Evolutionary conservation across 345 rosid genomes (phyloP).

Genomic region (Dipteronia sinensis): DNA sequence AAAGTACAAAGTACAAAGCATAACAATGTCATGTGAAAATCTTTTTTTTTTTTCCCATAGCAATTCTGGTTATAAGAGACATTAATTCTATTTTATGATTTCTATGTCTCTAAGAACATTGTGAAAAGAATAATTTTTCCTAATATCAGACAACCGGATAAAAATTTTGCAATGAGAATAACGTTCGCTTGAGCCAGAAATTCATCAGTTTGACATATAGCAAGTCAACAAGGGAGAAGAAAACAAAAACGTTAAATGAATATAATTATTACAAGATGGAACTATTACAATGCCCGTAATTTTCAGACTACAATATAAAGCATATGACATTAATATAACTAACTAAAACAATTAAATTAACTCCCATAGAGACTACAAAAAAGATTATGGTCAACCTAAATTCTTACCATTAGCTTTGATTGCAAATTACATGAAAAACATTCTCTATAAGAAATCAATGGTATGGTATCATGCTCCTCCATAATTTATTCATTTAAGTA

Average conservation of each 20-base stretch:
- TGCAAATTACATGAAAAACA: background rate
- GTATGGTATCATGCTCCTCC: background rate
- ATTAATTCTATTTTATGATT: background rate
- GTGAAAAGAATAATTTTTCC: background rate
- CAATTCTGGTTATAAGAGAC: background rate
- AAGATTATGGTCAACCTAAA: background rate
- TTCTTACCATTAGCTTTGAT: background rate
- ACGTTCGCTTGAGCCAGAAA: background rate
- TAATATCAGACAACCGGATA: background rate
- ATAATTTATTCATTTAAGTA: background rate
- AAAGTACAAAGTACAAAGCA: slow-evolving; percentile 10
- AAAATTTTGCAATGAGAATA: background rate
- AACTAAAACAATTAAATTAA: background rate
- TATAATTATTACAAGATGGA: background rate
- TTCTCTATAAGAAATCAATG: background rate
- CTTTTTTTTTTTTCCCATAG: background rate
- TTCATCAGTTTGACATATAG: background rate
- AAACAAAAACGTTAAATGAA: background rate
- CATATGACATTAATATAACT: slow-evolving; percentile 1
- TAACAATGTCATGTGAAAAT: background rate
- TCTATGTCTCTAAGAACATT: background rate
- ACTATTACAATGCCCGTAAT: background rate
- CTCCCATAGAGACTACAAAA: background rate
- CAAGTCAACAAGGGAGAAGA: background rate
- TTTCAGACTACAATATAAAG: background rate